Evolutionary conservation across 805 yeast genomes (phyloP).

Genomic region (Yamadazyma phyllophila): DNA sequence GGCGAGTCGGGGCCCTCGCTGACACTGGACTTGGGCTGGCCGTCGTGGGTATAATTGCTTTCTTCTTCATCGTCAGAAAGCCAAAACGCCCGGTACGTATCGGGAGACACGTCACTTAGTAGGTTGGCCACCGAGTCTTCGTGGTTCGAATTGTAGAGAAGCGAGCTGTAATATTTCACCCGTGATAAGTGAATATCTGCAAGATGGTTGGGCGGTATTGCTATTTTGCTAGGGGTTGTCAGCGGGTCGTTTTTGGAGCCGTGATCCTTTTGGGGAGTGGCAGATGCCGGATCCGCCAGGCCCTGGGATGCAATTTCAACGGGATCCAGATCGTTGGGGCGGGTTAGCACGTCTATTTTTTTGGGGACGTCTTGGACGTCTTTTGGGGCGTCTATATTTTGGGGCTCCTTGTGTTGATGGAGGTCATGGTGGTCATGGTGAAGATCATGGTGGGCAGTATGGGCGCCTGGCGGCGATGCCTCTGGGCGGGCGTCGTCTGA

Average conservation of each 20-base stretch:
- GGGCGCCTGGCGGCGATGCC: too few relatives aligned
- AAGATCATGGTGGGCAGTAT: too few relatives aligned
- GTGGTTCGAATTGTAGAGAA: constrained; percentile 16
- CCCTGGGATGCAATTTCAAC: too few relatives aligned
- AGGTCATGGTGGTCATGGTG: too few relatives aligned
- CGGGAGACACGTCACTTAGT: constrained; percentile 5
- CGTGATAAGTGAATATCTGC: constrained; percentile 11
- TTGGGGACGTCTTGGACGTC: too few relatives aligned
- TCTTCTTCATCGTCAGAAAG: constrained; percentile 1
- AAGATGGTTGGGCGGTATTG: background rate
- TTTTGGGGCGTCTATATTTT: too few relatives aligned
- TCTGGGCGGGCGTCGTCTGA: background rate
- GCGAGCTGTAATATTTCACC: constrained; percentile 25
- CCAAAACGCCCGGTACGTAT: background rate
- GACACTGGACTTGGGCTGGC: background rate
- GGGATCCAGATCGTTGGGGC: too few relatives aligned
- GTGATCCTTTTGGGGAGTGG: background rate
- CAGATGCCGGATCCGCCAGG: too few relatives aligned
- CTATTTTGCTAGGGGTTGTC: background rate
- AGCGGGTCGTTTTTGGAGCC: background rate
- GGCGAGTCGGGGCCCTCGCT: background rate
- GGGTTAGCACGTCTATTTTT: too few relatives aligned
- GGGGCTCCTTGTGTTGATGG: too few relatives aligned
- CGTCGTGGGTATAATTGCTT: background rate
- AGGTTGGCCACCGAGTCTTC: constrained; percentile 4